These are phyloP conservation scores for Thraustochytrium striatum DNA, from an alignment of 352 stramenopile species.

Conservation along the genomic window DNA sequence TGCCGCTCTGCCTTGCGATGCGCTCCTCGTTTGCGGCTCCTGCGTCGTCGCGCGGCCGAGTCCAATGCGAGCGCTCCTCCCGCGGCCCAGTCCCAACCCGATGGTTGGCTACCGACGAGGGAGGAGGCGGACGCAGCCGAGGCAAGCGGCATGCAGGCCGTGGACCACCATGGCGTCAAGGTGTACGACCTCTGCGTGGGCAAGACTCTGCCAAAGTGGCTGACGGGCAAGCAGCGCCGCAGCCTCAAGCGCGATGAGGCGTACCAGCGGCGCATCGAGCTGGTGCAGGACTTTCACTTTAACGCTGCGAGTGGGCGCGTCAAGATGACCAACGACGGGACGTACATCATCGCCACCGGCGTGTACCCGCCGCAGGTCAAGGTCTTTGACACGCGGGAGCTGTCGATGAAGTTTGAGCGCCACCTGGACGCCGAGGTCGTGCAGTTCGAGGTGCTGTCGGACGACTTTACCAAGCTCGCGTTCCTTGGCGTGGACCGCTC, in stretches of 20 bases:
- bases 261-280: conserved; percentile 83
- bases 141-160: conserved; percentile 48
- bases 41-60: no score
- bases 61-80: no score
- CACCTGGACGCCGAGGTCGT: conserved; percentile 93
- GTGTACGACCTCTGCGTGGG: conserved; percentile 84
- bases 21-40: no score
- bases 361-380: conserved; percentile 94
- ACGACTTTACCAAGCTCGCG: conserved; percentile 95
- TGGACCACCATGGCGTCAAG: conserved; percentile 69
- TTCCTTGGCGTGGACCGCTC: conserved; percentile 92
- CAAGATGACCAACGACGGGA: conserved; percentile 86
- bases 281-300: conserved; percentile 99
- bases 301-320: conserved; percentile 81
- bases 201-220: conserved; percentile 70
- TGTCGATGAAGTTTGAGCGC: conserved; percentile 98
- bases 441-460: conserved; percentile 86
- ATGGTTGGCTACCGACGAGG: no score
- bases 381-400: conserved; percentile 82
- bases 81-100: no score
- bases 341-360: conserved; percentile 91
- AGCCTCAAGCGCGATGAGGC: conserved; percentile 47
- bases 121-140: no score
- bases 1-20: no score
- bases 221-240: conserved; percentile 39